Percentiles rank a stretch among this genome's conserved stretches.
phyloP scores from a whole-genome alignment of 1,139 yeast genomes.

The Starmera stellimalicola region DNA sequence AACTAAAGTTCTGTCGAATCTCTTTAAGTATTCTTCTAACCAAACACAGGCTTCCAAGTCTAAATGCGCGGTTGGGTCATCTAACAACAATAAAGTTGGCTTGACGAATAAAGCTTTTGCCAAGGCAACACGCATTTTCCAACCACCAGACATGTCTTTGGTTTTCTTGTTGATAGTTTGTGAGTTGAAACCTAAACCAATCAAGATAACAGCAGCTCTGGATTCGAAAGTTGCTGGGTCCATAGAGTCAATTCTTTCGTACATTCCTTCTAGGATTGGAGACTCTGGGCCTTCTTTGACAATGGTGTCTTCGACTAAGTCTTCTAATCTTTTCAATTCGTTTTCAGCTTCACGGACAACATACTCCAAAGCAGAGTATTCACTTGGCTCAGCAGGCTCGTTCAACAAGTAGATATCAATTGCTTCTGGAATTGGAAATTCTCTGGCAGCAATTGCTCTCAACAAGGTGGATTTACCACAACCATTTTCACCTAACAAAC shows the following conservation, averaged over 20 bases:
- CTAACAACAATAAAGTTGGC: conserved; percentile 78
- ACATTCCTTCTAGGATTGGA: conserved; percentile 73
- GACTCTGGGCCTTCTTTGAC: conserved; percentile 93
- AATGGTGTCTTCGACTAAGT: conserved; percentile 80
- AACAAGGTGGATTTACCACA: conserved; percentile 97
- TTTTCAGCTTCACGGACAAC: conserved; percentile 95
- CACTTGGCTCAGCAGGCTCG: conserved; percentile 96
- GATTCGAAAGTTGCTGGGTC: conserved; percentile 95
- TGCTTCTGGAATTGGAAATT: conserved; percentile 86
- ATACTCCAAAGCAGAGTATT: conserved; percentile 86
- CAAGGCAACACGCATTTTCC: conserved; percentile 75
- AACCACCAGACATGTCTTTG: conserved; percentile 98
- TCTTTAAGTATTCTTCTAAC: conserved; percentile 95
- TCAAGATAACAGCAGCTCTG: conserved; percentile 90
- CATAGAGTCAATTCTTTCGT: conserved; percentile 93
- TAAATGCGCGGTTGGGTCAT: conserved; percentile 99
- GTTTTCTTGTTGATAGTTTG: conserved; percentile 82
- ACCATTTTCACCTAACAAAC: conserved; percentile 95
- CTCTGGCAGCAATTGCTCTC: conserved; percentile 91
- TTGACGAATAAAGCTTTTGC: conserved; percentile 78
- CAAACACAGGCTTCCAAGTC: conserved; percentile 99
- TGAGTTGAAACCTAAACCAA: conserved; percentile 94
- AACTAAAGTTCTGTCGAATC: conserved; percentile 87
- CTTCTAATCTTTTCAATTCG: conserved; percentile 87
- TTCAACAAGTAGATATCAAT: conserved; percentile 89